Conservation (phyloP, 805 yeast species). For the Kluyveromyces dobzhanskii region DNA sequence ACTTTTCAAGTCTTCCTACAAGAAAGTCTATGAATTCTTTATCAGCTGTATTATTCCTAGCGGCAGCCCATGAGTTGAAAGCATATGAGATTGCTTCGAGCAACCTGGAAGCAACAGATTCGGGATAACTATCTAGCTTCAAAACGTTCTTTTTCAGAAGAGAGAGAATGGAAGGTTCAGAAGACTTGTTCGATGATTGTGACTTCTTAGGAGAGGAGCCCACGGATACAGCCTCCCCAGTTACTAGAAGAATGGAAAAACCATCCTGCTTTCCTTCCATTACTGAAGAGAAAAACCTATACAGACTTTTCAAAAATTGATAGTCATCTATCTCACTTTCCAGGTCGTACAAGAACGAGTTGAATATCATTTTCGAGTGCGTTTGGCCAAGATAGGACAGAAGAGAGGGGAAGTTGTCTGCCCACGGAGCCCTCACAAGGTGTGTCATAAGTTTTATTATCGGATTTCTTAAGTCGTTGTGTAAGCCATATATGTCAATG, state of each 20-base stretch:
- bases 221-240: conserved; percentile 38
- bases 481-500: conserved; percentile 48
- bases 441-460: conserved; percentile 50
- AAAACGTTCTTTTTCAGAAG: conserved; percentile 49
- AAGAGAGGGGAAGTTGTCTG: conserved; percentile 61
- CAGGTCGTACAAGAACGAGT: conserved; percentile 54
- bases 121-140: conserved; percentile 47
- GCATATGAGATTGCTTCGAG: conserved; percentile 69
- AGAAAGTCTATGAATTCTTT: conserved; percentile 28
- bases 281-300: conserved; percentile 58
- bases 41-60: conserved; percentile 45
- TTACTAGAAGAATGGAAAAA: conserved; percentile 57
- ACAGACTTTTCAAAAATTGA: conserved; percentile 44
- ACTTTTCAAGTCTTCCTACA: conserved; percentile 32
- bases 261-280: conserved; percentile 73
- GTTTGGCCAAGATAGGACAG: conserved; percentile 71
- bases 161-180: conserved; percentile 38
- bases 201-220: conserved; percentile 8
- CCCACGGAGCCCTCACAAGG: conserved; percentile 50
- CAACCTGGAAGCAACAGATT: conserved; percentile 55
- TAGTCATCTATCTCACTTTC: conserved; percentile 46
- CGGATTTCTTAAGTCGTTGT: conserved; percentile 38
- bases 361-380: conserved; percentile 49
- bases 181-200: conserved; percentile 9
- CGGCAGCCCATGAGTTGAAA: conserved; percentile 68